Evolutionary conservation across 192 early-diverging fungal genomes (phyloP), one percentile per base, ranked within the genome.

Genomic region (Powellomyces hirtus): DNA sequence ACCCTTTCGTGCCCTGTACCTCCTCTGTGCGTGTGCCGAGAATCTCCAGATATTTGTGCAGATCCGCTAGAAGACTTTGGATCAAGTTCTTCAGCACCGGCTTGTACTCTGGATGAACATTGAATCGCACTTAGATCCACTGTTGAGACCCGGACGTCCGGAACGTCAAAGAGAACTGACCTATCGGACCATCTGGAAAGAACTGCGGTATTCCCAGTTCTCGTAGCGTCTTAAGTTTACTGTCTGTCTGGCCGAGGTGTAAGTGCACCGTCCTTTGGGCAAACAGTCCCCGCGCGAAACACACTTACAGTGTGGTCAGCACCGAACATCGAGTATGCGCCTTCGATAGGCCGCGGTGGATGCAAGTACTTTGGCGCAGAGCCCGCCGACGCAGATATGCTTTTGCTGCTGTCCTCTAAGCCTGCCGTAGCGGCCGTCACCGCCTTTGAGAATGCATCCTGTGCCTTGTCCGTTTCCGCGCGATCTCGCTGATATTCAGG

Each of bases 291-390:
- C n/a, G n/a, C n/a, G 16, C 5, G 5, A 49, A 49, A 49, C 5
- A 49, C 45, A 33, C 67, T 22, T 31, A 69, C 67, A 1, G 10
- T 60, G 30, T 69, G 58, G 5, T 37, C 45, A 11, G 58, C 67
- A 7, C 67, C 67, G 38, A 69, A 69, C n/a, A 55, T 50, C 16
- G 58, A 33, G 35, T 69, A 69, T n/a, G 55, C 16, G 11, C 67
- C 67, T 20, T 60, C 30, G 5, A 60, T 40, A 4, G 67, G 67
- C 40, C 31, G 1, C 30, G 67, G 67, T 7, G 57, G 67, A 35
- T 69, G 56, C 56, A 69, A 27, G 49, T 31, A 69, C 27, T 31
- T 10, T 13, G 11, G 40, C 40, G 40, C 10, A n/a, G 10, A 42
- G 16, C 29, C 7, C 18, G 18, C 53, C 53, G 18, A 27, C 53